phyloP scores from a whole-genome alignment of 768 basidiomycete species.

The Crepidotus variabilis region DNA sequence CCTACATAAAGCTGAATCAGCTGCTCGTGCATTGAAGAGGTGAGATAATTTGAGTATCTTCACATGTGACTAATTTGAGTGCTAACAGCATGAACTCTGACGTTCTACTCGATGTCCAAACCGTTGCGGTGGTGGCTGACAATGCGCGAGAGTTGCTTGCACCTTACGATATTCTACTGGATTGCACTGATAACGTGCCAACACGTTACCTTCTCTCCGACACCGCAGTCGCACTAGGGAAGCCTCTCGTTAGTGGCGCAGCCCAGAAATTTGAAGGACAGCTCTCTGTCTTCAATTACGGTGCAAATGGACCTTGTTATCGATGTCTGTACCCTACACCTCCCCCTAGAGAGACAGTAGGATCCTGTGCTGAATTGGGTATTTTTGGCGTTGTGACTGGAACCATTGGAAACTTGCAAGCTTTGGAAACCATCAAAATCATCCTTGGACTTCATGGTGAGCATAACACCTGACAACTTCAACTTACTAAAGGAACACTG shows the following conservation, averaged over 20 bases:
- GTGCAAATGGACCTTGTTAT: conserved; percentile 79
- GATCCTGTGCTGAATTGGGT: conserved; percentile 86
- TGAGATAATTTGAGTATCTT: conserved; percentile 22
- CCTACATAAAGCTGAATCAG: conserved; percentile 78
- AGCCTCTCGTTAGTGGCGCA: conserved; percentile 88
- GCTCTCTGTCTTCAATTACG: conserved; percentile 71
- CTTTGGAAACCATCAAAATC: conserved; percentile 82
- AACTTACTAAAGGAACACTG: neutral
- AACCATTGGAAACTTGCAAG: conserved; percentile 86
- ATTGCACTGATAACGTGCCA: conserved; percentile 92
- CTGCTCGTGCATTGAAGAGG: conserved; percentile 65
- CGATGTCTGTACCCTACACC: conserved; percentile 89
- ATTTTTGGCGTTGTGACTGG: conserved; percentile 89
- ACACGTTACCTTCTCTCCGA: conserved; percentile 94
- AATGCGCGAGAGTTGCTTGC: conserved; percentile 64
- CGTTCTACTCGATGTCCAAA: conserved; percentile 54
- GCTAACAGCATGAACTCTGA: conserved; percentile 67
- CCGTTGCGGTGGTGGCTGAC: conserved; percentile 46
- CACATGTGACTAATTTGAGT: neutral
- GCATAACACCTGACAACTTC: conserved; percentile 5
- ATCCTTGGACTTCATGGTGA: conserved; percentile 64
- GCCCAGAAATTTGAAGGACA: conserved; percentile 86
- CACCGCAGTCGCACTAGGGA: conserved; percentile 67
- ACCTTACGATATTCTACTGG: conserved; percentile 75
- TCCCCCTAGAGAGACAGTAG: conserved; percentile 56